phyloP scores from a whole-genome alignment of 176 grass and related monocot genomes.

The Aegilops bicornis region DNA sequence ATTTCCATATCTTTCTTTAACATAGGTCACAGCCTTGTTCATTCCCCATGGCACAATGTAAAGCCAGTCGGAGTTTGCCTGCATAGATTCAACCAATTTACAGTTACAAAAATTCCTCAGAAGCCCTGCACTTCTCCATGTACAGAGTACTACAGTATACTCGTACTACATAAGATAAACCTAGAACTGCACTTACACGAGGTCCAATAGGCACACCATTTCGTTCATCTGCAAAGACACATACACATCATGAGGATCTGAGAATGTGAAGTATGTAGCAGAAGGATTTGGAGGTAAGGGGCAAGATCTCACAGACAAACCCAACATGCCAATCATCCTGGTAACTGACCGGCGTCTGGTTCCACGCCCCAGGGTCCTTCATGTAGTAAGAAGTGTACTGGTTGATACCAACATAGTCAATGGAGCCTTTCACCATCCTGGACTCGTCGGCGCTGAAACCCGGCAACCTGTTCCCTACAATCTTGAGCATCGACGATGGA shows the following conservation, averaged over 20 bases:
- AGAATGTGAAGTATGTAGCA: not conserved
- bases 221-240: slow-evolving; percentile 49
- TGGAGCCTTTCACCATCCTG: slow-evolving; percentile 82
- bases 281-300: not conserved
- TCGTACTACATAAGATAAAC: not conserved
- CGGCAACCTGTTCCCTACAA: slow-evolving; percentile 70
- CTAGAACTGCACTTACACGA: slow-evolving; percentile 37
- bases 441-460: slow-evolving; percentile 66
- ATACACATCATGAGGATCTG: not conserved
- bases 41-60: slow-evolving; percentile 96
- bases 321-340: slow-evolving; percentile 71
- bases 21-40: slow-evolving; percentile 85
- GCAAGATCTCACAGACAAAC: slow-evolving; percentile 57
- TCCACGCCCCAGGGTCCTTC: slow-evolving; percentile 46
- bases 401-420: slow-evolving; percentile 81
- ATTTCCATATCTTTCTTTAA: slow-evolving; percentile 77
- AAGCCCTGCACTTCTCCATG: not conserved
- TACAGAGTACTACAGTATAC: not conserved
- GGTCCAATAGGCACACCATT: slow-evolving; percentile 57
- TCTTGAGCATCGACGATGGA: slow-evolving; percentile 62
- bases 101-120: not conserved
- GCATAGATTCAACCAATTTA: not conserved
- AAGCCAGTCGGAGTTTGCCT: slow-evolving; percentile 88
- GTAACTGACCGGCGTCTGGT: slow-evolving; percentile 54
- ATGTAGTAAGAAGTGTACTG: slow-evolving; percentile 89